Evolutionary conservation across 208 protist genomes (phyloP).

Genomic region (Trypanosoma platydactyli): DNA sequence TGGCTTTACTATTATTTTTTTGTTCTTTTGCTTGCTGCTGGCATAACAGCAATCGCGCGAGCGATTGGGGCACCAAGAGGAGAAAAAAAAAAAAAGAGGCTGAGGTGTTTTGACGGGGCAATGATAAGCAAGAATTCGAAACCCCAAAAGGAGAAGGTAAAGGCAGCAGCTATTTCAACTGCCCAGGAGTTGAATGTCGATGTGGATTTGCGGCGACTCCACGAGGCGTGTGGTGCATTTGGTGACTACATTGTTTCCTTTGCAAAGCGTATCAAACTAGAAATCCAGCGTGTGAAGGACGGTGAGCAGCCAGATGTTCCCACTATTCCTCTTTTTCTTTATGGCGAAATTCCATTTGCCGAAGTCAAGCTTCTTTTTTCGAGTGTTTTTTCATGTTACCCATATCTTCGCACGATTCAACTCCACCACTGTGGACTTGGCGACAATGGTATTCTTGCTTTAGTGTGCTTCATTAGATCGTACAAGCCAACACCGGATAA

Average conservation of each 20-base stretch:
- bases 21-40: not conserved
- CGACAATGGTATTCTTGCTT: conserved; percentile 78
- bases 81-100: too few species aligned
- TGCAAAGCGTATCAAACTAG: conserved; percentile 62
- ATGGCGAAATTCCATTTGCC: conserved; percentile 42
- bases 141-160: conserved; percentile 47
- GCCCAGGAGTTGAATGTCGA: conserved; percentile 78
- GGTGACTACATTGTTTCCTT: conserved; percentile 64
- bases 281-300: conserved; percentile 77
- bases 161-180: conserved; percentile 38
- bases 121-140: conserved; percentile 30
- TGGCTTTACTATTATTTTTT: not conserved
- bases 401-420: conserved; percentile 73
- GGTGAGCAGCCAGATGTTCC: conserved; percentile 74
- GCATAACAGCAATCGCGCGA: too few species aligned
- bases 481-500: conserved; percentile 68
- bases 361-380: conserved; percentile 56
- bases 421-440: conserved; percentile 67
- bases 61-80: too few species aligned
- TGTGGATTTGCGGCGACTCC: conserved; percentile 62
- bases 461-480: conserved; percentile 73
- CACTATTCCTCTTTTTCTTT: conserved; percentile 72
- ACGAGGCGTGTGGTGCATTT: conserved; percentile 51
- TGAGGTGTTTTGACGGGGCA: not conserved
- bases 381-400: conserved; percentile 60